Evolutionary conservation across 2,329 filamentous ascomycete species (phyloP), one percentile per base, ranked within the genome.

Genomic region (Sporothrix pseudoabietina): DNA sequence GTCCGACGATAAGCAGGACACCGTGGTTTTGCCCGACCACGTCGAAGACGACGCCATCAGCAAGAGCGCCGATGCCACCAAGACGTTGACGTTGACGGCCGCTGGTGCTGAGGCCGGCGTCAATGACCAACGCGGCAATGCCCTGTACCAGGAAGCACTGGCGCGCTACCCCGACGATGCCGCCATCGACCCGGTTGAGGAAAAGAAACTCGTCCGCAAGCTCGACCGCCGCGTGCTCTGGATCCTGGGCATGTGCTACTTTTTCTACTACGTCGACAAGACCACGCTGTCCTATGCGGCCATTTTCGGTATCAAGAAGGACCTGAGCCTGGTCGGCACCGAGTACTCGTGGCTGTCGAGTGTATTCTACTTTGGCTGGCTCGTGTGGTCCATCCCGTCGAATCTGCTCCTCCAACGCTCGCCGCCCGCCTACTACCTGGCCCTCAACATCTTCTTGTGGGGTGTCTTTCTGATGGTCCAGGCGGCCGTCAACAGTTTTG

Each of bases 161-260:
- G 55, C 55, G 30, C 55, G 55, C 30, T 59, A 59, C 30, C 55
- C 55, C 30, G 35, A 59, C 30, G 55, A 59, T 6, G 55, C 55
- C 55, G 55, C 55, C 55, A 59, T 59, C 16, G 30, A 59, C 55
- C 55, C 55, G 55, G 55, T 30, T 30, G 55, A 59, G 5, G 55
- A 59, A 16, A 59, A 32, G 55, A 59, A 59, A 30, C 55, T 59
- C 12, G 30, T 59, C 26, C 55, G 55, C 30, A 59, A 59, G 55
- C 55, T 59, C 12, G 55, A 59, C 55, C 55, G 55, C 10, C 55
- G 55, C 30, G 4, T 59, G 30, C 55, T 59, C 26, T 59, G 55
- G 55, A 59, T 59, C 55, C 55, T 59, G 55, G 55, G 55, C 30
- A 35, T 59, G 55, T 59, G 55, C 55, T 59, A 59, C 55, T 35